A percentile compares a stretch with the other conserved stretches of the same genome.
Conservation (phyloP, 176 grass and related monocot species). For the Oryza glumipatula region DNA sequence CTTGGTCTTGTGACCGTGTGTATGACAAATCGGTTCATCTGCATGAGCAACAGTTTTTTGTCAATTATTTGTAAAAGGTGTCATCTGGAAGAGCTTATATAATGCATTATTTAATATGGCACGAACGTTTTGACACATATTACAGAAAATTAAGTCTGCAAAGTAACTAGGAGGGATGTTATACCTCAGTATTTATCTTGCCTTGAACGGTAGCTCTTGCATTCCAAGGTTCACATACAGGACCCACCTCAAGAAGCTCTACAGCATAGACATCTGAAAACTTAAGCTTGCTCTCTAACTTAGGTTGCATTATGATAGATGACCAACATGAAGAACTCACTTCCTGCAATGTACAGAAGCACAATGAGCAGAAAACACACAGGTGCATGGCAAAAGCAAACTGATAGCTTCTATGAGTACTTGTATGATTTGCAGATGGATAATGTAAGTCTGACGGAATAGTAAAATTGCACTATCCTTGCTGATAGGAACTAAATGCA, state of each 20-base stretch:
- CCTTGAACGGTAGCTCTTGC: conserved; percentile 41
- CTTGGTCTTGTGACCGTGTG: conserved; percentile 53
- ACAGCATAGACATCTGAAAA: conserved; percentile 85
- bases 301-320: conserved; percentile 52
- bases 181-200: conserved; percentile 62
- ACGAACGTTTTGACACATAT: not conserved
- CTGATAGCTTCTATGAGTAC: not conserved
- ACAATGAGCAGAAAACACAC: conserved; percentile 3
- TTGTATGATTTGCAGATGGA: conserved; percentile 21
- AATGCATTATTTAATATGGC: conserved; percentile 1
- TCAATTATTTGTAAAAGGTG: conserved; percentile 1
- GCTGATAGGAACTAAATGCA: conserved; percentile 17
- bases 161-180: conserved; percentile 44
- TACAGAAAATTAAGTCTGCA: conserved; percentile 40
- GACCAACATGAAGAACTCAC: conserved; percentile 51
- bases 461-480: conserved; percentile 4
- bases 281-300: conserved; percentile 52
- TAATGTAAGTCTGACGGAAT: not conserved
- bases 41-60: conserved; percentile 45
- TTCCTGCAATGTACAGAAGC: conserved; percentile 47
- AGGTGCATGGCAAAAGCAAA: not conserved
- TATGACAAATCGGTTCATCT: conserved; percentile 82
- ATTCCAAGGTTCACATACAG: conserved; percentile 56
- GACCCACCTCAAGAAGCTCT: conserved; percentile 69
- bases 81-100: not conserved